Evolutionary conservation across 1,139 yeast species (phyloP), one percentile per base, ranked within the genome.

Genomic region (Pneumocystis sp.): DNA sequence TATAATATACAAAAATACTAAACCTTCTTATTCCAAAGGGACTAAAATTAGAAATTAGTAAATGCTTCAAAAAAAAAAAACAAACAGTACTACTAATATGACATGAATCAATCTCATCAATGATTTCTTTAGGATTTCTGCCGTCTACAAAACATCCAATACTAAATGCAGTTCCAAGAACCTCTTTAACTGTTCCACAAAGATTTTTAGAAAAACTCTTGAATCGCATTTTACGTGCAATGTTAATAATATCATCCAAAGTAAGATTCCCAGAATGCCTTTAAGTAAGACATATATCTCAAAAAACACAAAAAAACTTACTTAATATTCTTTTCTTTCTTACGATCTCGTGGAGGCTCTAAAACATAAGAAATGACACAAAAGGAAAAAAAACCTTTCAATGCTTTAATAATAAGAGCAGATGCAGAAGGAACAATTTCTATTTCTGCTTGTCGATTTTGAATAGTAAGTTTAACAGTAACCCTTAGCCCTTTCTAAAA

Each of bases 401-500:
- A 86, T 76, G 99, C 99, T 80, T 96, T 89, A 82, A 93, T 93
- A 80, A 93, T 97, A 78, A 93, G 87, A 74, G 98, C 91, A 69
- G 98, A 93, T 74, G 99, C 99, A 79, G 97, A 86, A 82, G 99
- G 99, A 70, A 95, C 99, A 79, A 93, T 97, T 71, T 97, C 90
- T 76, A 95, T 96, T 74, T 88, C 83, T 76, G 99, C 99, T 84
- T 93, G 99, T 87, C 99, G 91, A 95, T 93, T 93, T 85, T 93
- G 99, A 79, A 93, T 91, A 81, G 87, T 93, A 82, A 95, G 87
- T 83, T 89, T 96, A 73, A 95, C 97, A 76, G 98, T 93, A 78
- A 93, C 98, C 82, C 93, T 89, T 77, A 93, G 91, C 85, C 99
- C 99, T 67, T 71, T 71, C 68, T 68, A 66, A 61, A 34, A 19